Evolutionary conservation across 1,139 yeast genomes (phyloP).

Genomic region (Blastobotrys illinoisensis): DNA sequence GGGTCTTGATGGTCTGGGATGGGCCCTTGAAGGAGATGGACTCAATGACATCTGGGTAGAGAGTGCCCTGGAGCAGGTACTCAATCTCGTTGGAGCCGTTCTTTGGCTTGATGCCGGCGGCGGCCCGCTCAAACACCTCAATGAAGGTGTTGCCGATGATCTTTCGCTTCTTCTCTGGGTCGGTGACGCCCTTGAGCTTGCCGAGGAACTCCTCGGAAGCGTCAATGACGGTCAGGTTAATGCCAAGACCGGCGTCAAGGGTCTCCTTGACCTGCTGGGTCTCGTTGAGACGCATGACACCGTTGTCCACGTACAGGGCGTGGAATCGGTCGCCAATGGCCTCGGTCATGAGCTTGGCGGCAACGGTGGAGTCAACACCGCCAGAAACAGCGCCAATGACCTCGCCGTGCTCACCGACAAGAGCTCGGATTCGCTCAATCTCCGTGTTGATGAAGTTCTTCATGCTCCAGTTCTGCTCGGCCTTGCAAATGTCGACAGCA

Average conservation of each 20-base stretch:
- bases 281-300: conserved; percentile 94
- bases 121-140: conserved; percentile 94
- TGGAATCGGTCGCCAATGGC: conserved; percentile 99
- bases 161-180: conserved; percentile 98
- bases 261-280: conserved; percentile 84
- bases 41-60: conserved; percentile 98
- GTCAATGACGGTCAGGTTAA: conserved; percentile 89
- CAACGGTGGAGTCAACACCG: conserved; percentile 99
- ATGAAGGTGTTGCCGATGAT: conserved; percentile 97
- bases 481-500: conserved; percentile 85
- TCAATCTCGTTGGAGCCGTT: conserved; percentile 82
- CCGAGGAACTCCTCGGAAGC: conserved; percentile 86
- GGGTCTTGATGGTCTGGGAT: conserved; percentile 97
- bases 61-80: conserved; percentile 91
- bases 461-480: conserved; percentile 94
- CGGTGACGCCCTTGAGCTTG: conserved; percentile 88
- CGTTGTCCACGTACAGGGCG: conserved; percentile 96
- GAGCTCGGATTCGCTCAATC: conserved; percentile 79
- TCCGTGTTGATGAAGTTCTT: conserved; percentile 95
- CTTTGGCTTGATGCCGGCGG: conserved; percentile 84
- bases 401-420: conserved; percentile 97
- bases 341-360: conserved; percentile 95
- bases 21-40: conserved; percentile 99
- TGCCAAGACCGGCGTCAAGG: conserved; percentile 86
- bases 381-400: conserved; percentile 99